A percentile compares a stretch with the other conserved stretches of the same genome.
Conservation (phyloP, 192 early-diverging fungal species). For the Rhizoclosmatium globosum region DNA sequence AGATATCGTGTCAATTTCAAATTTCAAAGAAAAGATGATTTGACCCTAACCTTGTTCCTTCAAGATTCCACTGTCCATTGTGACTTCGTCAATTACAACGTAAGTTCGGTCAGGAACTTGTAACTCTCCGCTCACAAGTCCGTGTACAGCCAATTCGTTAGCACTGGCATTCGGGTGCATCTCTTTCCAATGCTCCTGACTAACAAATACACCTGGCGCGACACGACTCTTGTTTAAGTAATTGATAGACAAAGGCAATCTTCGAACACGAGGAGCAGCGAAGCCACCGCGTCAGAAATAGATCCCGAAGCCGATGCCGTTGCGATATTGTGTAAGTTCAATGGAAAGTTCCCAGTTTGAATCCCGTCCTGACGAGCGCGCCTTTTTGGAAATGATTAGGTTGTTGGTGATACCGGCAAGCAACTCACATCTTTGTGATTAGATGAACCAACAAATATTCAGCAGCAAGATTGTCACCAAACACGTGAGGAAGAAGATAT, state of each 20-base stretch:
- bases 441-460: constrained; percentile 48
- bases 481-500: constrained; percentile 21
- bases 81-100: constrained; percentile 45
- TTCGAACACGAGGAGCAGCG: constrained; percentile 42
- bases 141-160: constrained; percentile 24
- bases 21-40: not conserved
- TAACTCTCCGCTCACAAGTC: constrained; percentile 41
- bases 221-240: constrained; percentile 36
- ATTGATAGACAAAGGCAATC: constrained; percentile 34
- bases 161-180: not conserved
- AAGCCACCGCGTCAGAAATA: constrained; percentile 11
- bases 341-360: constrained; percentile 44
- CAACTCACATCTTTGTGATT: constrained; percentile 47
- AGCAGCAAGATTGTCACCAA: constrained; percentile 45
- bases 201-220: constrained; percentile 37
- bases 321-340: constrained; percentile 43
- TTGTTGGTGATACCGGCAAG: not conserved
- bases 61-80: constrained; percentile 42
- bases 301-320: constrained; percentile 6
- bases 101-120: constrained; percentile 44
- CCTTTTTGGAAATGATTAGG: not conserved
- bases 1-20: not conserved
- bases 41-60: constrained; percentile 45
- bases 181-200: constrained; percentile 24
- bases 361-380: constrained; percentile 36